These are phyloP conservation scores for Neurospora hispaniola DNA, from an alignment of 495 filamentous ascomycete genomes.

Conservation along the genomic window DNA sequence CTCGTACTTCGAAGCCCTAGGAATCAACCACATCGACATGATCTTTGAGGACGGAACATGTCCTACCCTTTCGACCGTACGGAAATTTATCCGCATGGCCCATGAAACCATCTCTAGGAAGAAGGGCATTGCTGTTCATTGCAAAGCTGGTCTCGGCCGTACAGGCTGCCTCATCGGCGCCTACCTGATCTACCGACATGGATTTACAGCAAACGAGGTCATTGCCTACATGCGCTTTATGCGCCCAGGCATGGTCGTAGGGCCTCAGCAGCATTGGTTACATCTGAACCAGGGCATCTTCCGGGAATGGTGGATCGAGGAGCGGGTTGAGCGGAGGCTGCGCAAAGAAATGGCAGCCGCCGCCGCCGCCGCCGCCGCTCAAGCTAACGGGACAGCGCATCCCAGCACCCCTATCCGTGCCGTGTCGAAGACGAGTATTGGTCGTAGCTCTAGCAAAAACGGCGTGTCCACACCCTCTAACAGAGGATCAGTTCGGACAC, in stretches of 20 bases:
- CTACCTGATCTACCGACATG: constrained; percentile 93
- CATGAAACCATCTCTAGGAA: constrained; percentile 86
- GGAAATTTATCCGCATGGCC: constrained; percentile 86
- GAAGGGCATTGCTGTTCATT: constrained; percentile 91
- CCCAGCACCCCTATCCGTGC: constrained; percentile 69
- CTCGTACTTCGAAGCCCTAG: constrained; percentile 87
- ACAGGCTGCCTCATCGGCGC: constrained; percentile 93
- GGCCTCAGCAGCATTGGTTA: constrained; percentile 98
- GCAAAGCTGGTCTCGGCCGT: constrained; percentile 93
- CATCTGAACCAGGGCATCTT: constrained; percentile 94
- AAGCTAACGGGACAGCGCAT: constrained; percentile 32
- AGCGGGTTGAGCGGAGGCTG: constrained; percentile 55
- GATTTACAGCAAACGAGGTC: constrained; percentile 97
- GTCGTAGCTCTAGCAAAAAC: constrained; percentile 42
- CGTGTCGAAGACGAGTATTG: constrained; percentile 42
- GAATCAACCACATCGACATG: constrained; percentile 95
- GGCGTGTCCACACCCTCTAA: constrained; percentile 65
- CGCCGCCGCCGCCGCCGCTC: constrained; percentile 12
- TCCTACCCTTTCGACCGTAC: constrained; percentile 72
- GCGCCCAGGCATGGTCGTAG: constrained; percentile 98
- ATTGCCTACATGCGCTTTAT: constrained; percentile 99
- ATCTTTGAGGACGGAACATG: constrained; percentile 99
- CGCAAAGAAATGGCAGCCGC: constrained; percentile 42
- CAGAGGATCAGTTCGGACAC: constrained; percentile 61
- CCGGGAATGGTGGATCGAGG: constrained; percentile 96